Base-by-base conservation (phyloP, 805 yeast species). In the Candida mattraensis region DNA sequence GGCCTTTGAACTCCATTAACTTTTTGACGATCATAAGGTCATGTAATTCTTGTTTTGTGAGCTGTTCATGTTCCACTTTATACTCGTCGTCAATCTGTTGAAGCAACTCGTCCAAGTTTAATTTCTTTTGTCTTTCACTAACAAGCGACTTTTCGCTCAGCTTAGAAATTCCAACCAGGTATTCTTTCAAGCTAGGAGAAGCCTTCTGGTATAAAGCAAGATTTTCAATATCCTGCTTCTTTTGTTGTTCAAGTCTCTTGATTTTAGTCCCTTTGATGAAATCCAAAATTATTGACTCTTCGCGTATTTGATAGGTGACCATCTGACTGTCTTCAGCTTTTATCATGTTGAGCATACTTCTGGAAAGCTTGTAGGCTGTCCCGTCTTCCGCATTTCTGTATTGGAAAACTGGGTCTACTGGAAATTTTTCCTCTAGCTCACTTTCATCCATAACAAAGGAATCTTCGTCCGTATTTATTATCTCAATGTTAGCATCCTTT, bases 1-100 rank as follows among this genome's bases (percentile, higher is more conserved):
- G 72, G 1, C 95, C 95, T 57, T 84, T 88, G 26, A 74, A 42
- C 44, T 76, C 71, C 58, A 89, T 70, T 33, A 89, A 61, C 48
- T 67, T 64, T 50, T 77, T 80, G 28, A 88, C 72, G 16, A 75
- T 64, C 23, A 66, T 42, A 18, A 85, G 64, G 33, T 80, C 80
- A 3, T 61, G 53, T 1, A 74, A 25, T 45, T 83, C 89, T 3
- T 61, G 57, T 21, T 57, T 48, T 3, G 51, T 18, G 13, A 47
- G 34, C 32, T 30, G 27, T 13, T 38, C 49, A 33, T 42, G 24
- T 19, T 47, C 48, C 7, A 45, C 20, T 24, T 42, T 42, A 28
- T 48, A 41, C 28, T 45, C 59, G 33, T 48, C 59, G 28, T 39
- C 44, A 13, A 30, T 76, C 12, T 67, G 64, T 5, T 59, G 51